A percentile compares a stretch with the other conserved stretches of the same genome.
phyloP scores from a whole-genome alignment of 805 yeast genomes.

The Saccharomycopsis sp. region DNA sequence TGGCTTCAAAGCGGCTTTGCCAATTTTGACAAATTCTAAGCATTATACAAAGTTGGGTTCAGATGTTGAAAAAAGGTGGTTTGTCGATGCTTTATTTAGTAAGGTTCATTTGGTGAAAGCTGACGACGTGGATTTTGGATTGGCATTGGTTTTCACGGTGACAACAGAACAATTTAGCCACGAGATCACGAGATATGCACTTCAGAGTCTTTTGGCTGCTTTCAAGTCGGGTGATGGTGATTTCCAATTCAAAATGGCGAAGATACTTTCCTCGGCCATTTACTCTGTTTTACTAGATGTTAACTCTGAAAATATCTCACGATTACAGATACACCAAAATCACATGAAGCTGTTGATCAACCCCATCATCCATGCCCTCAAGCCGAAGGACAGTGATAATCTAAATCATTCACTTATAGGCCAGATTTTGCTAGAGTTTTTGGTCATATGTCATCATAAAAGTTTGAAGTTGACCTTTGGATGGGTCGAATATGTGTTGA shows the following conservation, averaged over 20 bases:
- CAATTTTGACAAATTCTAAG: slow-evolving; percentile 40
- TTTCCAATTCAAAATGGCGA: neutral
- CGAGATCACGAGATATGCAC: neutral
- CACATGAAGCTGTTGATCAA: too few species aligned
- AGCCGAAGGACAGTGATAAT: too few species aligned
- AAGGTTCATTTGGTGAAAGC: slow-evolving; percentile 13
- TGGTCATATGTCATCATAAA: slow-evolving; percentile 38
- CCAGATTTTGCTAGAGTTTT: slow-evolving; percentile 30
- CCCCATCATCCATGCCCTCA: too few species aligned
- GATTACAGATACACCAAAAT: too few species aligned
- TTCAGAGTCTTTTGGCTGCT: neutral
- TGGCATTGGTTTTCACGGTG: slow-evolving; percentile 6
- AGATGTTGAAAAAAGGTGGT: slow-evolving; percentile 44
- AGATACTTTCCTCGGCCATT: neutral
- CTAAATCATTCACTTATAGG: too few species aligned
- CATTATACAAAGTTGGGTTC: slow-evolving; percentile 41
- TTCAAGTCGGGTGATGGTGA: neutral
- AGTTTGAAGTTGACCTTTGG: slow-evolving; percentile 36
- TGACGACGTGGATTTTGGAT: slow-evolving; percentile 16
- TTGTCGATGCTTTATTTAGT: slow-evolving; percentile 35
- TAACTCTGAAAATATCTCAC: too few species aligned
- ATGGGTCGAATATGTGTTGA: slow-evolving; percentile 72
- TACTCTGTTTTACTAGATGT: neutral
- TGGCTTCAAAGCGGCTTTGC: slow-evolving; percentile 28
- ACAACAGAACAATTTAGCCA: slow-evolving; percentile 3